These are phyloP conservation scores for Candida schatavii DNA, from an alignment of 805 yeast species.

Conservation along the genomic window DNA sequence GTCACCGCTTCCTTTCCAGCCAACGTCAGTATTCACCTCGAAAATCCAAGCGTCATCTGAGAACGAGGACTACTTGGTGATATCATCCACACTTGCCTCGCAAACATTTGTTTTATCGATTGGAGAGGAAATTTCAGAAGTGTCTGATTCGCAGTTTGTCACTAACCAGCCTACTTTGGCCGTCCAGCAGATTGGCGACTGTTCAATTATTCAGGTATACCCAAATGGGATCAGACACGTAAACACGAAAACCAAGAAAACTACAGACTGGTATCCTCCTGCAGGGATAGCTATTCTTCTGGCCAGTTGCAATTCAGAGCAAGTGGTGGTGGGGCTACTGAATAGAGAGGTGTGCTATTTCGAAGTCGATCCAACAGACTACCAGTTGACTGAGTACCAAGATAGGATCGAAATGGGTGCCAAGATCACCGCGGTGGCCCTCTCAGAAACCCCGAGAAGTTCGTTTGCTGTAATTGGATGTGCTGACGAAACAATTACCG, in stretches of 20 bases:
- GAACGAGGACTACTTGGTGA: constrained; percentile 61
- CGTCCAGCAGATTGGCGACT: constrained; percentile 63
- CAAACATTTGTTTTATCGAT: constrained; percentile 72
- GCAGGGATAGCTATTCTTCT: constrained; percentile 61
- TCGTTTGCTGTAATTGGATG: constrained; percentile 68
- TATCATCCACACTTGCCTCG: constrained; percentile 53
- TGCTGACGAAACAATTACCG: constrained; percentile 65
- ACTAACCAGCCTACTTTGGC: constrained; percentile 59
- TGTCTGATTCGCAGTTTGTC: constrained; percentile 61
- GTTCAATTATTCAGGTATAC: constrained; percentile 71
- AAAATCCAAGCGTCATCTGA: constrained; percentile 42
- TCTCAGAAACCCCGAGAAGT: constrained; percentile 49
- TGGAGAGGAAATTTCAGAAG: constrained; percentile 79
- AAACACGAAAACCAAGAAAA: constrained; percentile 19
- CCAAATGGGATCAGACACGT: constrained; percentile 64
- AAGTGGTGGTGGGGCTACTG: constrained; percentile 68
- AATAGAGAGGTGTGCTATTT: constrained; percentile 78
- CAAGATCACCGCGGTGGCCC: constrained; percentile 46
- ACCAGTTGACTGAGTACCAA: constrained; percentile 67
- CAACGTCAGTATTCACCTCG: constrained; percentile 65
- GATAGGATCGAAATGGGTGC: constrained; percentile 54
- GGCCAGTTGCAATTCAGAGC: constrained; percentile 65
- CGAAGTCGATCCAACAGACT: constrained; percentile 61
- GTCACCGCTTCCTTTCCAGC: constrained; percentile 67
- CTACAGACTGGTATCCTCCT: constrained; percentile 79